Evolutionary conservation across 2,329 filamentous ascomycete genomes (phyloP).

Genomic region (Colletotrichum limetticola): DNA sequence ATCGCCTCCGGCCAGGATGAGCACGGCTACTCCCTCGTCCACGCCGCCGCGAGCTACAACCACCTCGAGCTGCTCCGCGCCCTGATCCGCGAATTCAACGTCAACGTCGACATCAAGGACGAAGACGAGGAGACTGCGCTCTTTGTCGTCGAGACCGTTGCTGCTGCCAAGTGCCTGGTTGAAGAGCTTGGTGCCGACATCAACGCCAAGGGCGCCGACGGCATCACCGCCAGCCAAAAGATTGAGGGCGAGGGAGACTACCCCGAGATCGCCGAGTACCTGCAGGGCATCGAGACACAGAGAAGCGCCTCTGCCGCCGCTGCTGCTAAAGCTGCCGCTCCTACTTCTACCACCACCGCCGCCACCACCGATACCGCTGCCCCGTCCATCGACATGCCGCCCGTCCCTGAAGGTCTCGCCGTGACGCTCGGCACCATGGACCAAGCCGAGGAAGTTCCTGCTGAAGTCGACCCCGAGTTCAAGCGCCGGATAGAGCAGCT

Average conservation of each 20-base stretch:
- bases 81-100: slow-evolving; percentile 80
- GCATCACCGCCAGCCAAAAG: slow-evolving; percentile 82
- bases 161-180: slow-evolving; percentile 81
- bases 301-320: slow-evolving; percentile 41
- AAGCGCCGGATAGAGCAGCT: slow-evolving; percentile 88
- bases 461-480: slow-evolving; percentile 83
- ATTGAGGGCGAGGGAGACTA: slow-evolving; percentile 83
- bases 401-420: slow-evolving; percentile 79
- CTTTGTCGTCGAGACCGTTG: slow-evolving; percentile 87
- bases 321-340: slow-evolving; percentile 43
- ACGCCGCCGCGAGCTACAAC: slow-evolving; percentile 93
- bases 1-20: slow-evolving; percentile 85
- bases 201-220: slow-evolving; percentile 75
- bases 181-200: slow-evolving; percentile 83
- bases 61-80: slow-evolving; percentile 82
- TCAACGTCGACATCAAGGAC: slow-evolving; percentile 84
- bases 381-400: slow-evolving; percentile 59
- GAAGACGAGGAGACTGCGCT: slow-evolving; percentile 95
- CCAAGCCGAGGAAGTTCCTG: slow-evolving; percentile 67
- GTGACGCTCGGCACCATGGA: slow-evolving; percentile 82
- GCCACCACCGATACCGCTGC: slow-evolving; percentile 17
- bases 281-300: slow-evolving; percentile 54
- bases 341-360: slow-evolving; percentile 35
- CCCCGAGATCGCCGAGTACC: slow-evolving; percentile 78
- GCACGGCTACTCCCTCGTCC: slow-evolving; percentile 93